Conservation (phyloP, 352 stramenopile species). For the Pythium brassicae region DNA sequence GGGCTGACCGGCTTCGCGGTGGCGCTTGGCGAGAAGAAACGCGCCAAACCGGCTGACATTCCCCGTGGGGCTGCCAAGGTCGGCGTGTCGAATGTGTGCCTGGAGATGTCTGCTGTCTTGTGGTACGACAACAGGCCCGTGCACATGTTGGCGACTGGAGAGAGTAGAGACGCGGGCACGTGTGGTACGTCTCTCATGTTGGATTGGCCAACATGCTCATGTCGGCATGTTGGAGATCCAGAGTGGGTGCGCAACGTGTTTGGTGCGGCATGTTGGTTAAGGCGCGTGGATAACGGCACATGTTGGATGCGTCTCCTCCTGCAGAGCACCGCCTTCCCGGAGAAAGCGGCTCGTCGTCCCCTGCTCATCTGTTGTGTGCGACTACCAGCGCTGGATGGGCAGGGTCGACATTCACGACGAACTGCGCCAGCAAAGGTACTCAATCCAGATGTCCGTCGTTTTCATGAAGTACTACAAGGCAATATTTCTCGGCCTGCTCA, state of each 20-base stretch:
- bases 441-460: neutral
- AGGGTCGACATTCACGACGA: neutral
- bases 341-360: neutral
- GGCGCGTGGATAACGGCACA: neutral
- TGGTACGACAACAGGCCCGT: neutral
- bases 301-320: neutral
- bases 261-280: too few relatives aligned
- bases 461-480: constrained; percentile 2
- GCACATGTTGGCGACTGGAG: neutral
- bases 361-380: neutral
- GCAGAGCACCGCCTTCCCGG: neutral
- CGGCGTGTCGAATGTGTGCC: neutral
- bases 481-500: neutral
- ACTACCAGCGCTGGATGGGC: constrained; percentile 1
- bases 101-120: neutral
- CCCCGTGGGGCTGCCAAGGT: neutral
- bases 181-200: neutral
- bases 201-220: too few relatives aligned
- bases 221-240: too few relatives aligned
- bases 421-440: neutral
- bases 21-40: neutral
- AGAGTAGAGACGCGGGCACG: neutral
- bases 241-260: too few relatives aligned
- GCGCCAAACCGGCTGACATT: neutral
- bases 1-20: neutral